These are phyloP conservation scores for Platanthera zijinensis DNA, from an alignment of 106 monocot species.

Conservation along the genomic window DNA sequence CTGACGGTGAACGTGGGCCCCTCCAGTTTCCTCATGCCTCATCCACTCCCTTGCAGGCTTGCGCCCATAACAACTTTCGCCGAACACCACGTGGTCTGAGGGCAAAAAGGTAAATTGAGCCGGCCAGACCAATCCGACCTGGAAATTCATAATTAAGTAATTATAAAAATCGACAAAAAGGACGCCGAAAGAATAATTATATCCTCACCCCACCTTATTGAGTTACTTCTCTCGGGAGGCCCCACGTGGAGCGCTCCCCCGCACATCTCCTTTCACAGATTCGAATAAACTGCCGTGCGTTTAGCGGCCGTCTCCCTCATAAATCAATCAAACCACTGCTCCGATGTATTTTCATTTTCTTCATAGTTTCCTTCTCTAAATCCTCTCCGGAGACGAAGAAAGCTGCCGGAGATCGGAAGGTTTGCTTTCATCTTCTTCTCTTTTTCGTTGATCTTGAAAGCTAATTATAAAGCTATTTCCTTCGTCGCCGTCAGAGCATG, in stretches of 20 bases:
- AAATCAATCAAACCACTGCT: neutral
- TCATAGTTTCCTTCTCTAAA: neutral
- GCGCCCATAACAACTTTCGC: neutral
- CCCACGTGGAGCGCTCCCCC: too few species aligned
- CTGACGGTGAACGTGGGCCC: neutral
- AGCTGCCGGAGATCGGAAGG: neutral
- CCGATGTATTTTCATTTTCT: neutral
- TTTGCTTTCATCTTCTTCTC: conserved; percentile 2
- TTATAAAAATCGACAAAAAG: conserved; percentile 3
- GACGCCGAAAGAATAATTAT: neutral
- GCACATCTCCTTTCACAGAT: too few species aligned
- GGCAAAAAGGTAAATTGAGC: neutral
- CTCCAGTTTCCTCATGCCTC: neutral
- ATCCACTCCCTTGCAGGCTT: neutral
- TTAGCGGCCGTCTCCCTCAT: neutral
- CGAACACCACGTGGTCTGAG: neutral
- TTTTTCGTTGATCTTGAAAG: neutral
- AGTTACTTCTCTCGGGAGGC: too few species aligned
- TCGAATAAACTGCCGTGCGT: neutral
- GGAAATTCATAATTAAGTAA: neutral
- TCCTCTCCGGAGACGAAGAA: neutral
- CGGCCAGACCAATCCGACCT: neutral
- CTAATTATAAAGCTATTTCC: neutral
- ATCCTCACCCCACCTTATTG: too few species aligned
- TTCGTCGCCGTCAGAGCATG: neutral